Base-by-base conservation (phyloP, 129 eudicot genomes). In the Ambrosia trifida region DNA sequence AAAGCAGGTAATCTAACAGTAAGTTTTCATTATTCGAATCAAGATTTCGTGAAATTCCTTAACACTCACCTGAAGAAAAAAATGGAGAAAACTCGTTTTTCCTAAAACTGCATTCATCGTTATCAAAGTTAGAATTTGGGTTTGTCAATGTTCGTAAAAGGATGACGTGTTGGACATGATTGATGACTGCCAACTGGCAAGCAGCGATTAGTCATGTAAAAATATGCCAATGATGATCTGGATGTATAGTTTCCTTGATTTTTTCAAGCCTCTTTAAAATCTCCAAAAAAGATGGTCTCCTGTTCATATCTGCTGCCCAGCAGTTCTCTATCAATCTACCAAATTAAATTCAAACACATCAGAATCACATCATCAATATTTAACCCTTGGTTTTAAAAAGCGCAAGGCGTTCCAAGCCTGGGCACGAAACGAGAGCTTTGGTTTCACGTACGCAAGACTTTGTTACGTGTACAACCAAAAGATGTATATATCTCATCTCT, bases 251-350 rank as follows among this genome's bases (percentile, higher is more conserved):
- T 44, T 86, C 96, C 82, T 78, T 92, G 3, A 92, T 81, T 66
- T 87, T 89, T 66, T 92, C 98, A 6, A 92, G 94, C 77, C 79
- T 86, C 82, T 75, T 89, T 51, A 92, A 66, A 66, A 92, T 92
- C 49, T 92, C 91, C 83, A 86, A 82, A 79, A 92, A 92, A 0
- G 91, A 72, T 12, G 96, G 98, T 78, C 98, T 85, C 53, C 51
- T 52, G 82, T 81, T 88, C 89, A 83, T 92, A 75, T 89, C 95
- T 11, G 96, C 83, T 0, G 91, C 91, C 98, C 98, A 92, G 58
- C 98, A 89, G 19, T 40, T 64, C 52, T 78, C 91, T 0, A 80
- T 87, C 69, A 93, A 80, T 63, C 98, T 93, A 70, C 41, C 75
- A 60, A 53, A 70, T 30, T 1, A 43, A 74, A 68, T 30, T 61